Evolutionary conservation across 139 green algal species (phyloP).

Genomic region (Diplosphaera chodatii): DNA sequence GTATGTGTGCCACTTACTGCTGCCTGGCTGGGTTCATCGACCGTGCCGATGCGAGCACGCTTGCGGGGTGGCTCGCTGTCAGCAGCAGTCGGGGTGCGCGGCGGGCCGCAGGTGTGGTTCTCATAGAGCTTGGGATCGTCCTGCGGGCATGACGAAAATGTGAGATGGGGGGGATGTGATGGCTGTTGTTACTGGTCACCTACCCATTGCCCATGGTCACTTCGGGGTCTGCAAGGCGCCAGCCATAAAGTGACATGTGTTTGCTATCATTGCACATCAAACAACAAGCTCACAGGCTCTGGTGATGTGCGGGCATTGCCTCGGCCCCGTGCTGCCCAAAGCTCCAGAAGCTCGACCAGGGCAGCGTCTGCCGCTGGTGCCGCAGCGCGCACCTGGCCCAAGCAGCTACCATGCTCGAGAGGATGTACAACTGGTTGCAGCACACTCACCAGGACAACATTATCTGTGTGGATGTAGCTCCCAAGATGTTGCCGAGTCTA

Average conservation of each 20-base stretch:
- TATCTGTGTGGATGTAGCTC: no score
- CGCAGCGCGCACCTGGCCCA: constrained; percentile 8
- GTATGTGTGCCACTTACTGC: not conserved
- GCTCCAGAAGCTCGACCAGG: constrained; percentile 76
- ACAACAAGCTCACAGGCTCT: not conserved
- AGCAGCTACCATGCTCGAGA: no score
- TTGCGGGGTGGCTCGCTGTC: not conserved
- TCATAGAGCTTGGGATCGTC: constrained; percentile 33
- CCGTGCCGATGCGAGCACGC: not conserved
- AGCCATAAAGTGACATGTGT: no score
- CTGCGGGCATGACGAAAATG: no score
- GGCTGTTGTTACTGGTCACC: no score
- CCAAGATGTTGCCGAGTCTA: no score
- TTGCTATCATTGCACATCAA: no score
- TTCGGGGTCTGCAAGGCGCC: no score
- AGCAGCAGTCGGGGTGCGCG: constrained; percentile 1
- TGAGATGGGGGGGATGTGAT: no score
- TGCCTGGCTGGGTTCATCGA: not conserved
- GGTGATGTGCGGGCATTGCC: not conserved
- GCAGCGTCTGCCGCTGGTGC: constrained; percentile 42
- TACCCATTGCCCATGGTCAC: no score
- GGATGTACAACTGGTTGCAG: no score
- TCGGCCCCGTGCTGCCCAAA: constrained; percentile 59
- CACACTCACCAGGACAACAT: no score
- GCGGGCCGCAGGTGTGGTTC: constrained; percentile 34